phyloP scores from a whole-genome alignment of 306 rosid species.

The Parietaria judaica region DNA sequence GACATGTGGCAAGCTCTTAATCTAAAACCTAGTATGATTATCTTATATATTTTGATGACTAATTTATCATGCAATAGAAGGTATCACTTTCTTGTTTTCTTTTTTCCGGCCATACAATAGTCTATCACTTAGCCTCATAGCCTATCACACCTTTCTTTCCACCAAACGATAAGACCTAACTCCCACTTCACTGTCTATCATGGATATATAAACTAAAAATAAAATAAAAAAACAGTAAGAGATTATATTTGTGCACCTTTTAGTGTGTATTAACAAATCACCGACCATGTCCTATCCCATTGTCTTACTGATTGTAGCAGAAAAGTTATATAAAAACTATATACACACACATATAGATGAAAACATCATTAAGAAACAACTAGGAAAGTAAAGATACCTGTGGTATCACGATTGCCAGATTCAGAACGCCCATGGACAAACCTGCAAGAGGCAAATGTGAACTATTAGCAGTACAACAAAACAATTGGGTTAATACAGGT shows the following conservation, averaged over 20 bases:
- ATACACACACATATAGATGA: background rate
- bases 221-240: background rate
- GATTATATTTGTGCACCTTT: background rate
- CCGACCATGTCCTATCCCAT: no score
- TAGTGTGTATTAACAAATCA: no score
- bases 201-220: no score
- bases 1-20: background rate
- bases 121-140: no score
- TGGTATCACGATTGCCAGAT: conserved; percentile 81
- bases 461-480: background rate
- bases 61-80: background rate
- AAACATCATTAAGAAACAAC: conserved; percentile 3
- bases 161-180: no score
- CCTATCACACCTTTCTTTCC: no score
- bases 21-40: no score
- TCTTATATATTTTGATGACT: background rate
- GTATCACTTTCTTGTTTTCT: background rate
- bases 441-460: conserved; percentile 44
- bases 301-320: background rate
- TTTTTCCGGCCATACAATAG: no score
- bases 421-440: conserved; percentile 88
- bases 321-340: no score
- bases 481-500: background rate
- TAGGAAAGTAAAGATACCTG: conserved; percentile 51
- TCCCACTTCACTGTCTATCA: no score